These are phyloP conservation scores for Phytophthora agathidicida DNA, from an alignment of 352 stramenopile species.

Conservation along the genomic window DNA sequence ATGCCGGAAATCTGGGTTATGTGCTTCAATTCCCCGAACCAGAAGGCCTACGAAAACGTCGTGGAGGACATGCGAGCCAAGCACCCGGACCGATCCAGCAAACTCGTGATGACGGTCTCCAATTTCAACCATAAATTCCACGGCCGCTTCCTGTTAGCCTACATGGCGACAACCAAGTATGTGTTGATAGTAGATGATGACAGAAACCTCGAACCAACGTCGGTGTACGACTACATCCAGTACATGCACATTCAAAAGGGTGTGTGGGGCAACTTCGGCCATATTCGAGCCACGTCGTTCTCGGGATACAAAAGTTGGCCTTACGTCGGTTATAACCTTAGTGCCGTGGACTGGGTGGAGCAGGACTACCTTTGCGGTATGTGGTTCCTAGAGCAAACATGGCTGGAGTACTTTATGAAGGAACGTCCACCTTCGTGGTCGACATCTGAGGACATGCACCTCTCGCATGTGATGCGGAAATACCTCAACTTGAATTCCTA, in stretches of 20 bases:
- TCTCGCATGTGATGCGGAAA: constrained; percentile 68
- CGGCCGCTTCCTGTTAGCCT: constrained; percentile 57
- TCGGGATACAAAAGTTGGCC: constrained; percentile 62
- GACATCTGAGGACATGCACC: constrained; percentile 66
- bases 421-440: constrained; percentile 56
- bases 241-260: constrained; percentile 47
- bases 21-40: constrained; percentile 59
- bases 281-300: constrained; percentile 47
- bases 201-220: constrained; percentile 51
- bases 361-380: constrained; percentile 71
- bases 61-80: constrained; percentile 37
- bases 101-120: constrained; percentile 47
- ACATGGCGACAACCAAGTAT: constrained; percentile 64
- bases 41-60: constrained; percentile 46
- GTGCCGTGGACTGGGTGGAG: constrained; percentile 38
- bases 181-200: constrained; percentile 58
- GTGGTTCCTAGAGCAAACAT: constrained; percentile 69
- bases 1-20: constrained; percentile 61
- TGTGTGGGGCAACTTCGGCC: constrained; percentile 60
- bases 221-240: constrained; percentile 46
- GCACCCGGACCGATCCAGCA: constrained; percentile 23
- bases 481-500: constrained; percentile 75
- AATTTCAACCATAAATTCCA: constrained; percentile 65
- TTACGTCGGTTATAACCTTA: constrained; percentile 38
- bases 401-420: constrained; percentile 71